Evolutionary conservation across 1,284 basidiomycete genomes (phyloP).

Genomic region (Ustilago tritici): DNA sequence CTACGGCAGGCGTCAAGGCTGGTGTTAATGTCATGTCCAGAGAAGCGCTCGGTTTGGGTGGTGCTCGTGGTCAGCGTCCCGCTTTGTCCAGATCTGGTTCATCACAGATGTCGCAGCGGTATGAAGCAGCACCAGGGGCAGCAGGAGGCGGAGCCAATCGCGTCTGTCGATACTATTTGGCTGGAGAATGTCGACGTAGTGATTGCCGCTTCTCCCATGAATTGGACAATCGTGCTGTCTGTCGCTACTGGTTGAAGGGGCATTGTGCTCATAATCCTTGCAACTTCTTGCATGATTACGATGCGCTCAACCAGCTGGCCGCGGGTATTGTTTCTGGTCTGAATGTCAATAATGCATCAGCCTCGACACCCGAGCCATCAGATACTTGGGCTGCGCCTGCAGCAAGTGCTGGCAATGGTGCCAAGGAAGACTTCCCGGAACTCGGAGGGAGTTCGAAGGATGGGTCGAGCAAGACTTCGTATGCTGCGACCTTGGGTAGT

Average conservation of each 20-base stretch:
- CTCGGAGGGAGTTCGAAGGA: constrained; percentile 71
- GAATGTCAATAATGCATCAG: constrained; percentile 67
- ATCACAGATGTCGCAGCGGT: constrained; percentile 25
- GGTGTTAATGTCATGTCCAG: constrained; percentile 57
- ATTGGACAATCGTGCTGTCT: constrained; percentile 76
- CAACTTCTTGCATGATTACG: constrained; percentile 67
- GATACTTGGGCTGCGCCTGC: not conserved
- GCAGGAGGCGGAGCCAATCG: constrained; percentile 47
- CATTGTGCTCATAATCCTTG: constrained; percentile 73
- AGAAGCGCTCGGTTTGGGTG: constrained; percentile 43
- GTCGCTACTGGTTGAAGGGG: constrained; percentile 96
- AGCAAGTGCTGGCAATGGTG: constrained; percentile 7
- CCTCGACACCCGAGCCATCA: constrained; percentile 71
- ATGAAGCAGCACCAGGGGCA: constrained; percentile 12
- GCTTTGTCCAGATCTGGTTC: constrained; percentile 30
- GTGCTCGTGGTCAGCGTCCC: constrained; percentile 23
- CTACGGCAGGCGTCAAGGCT: constrained; percentile 46
- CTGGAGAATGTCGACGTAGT: constrained; percentile 92
- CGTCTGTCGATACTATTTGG: constrained; percentile 95
- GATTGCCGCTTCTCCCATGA: constrained; percentile 87
- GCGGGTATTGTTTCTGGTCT: constrained; percentile 66
- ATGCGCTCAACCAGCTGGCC: constrained; percentile 77
- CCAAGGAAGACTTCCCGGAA: constrained; percentile 83
- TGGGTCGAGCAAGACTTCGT: constrained; percentile 29
- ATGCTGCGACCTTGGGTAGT: constrained; percentile 37